A percentile compares a stretch with the other conserved stretches of the same genome.
Conservation (phyloP, 148 eudicot species). For the Arbutus unedo region DNA sequence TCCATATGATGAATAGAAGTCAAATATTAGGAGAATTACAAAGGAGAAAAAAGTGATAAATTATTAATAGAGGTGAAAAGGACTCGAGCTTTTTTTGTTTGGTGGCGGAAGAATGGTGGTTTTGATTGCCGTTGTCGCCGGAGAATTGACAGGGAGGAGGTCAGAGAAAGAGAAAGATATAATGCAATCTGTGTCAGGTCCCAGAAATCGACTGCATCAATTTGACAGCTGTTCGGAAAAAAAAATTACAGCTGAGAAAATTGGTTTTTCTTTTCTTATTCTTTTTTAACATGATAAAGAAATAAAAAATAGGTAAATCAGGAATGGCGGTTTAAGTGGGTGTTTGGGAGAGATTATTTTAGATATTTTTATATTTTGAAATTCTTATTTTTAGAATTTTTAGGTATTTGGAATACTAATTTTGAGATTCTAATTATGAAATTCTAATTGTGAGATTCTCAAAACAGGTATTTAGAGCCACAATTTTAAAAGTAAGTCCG, state of each 20-base stretch:
- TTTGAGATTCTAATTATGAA: too few species aligned
- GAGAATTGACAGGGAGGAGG: neutral
- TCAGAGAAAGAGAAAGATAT: neutral
- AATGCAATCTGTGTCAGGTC: neutral
- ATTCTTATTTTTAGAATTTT: too few species aligned
- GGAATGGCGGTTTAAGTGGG: too few species aligned
- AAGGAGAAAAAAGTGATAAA: neutral
- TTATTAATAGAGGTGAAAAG: neutral
- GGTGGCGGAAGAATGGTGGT: neutral
- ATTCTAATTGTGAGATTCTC: too few species aligned
- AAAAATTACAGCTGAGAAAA: neutral
- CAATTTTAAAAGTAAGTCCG: too few species aligned
- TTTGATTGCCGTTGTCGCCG: neutral
- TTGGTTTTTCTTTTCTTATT: neutral
- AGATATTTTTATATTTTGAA: too few species aligned
- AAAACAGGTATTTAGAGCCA: too few species aligned
- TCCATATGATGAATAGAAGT: neutral
- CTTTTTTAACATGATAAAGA: too few species aligned
- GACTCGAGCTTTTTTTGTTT: neutral
- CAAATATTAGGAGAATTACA: neutral
- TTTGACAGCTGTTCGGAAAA: neutral
- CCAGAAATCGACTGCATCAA: neutral
- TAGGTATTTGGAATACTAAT: too few species aligned
- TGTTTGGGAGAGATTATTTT: too few species aligned
- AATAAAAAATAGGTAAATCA: too few species aligned